A percentile compares a stretch with the other conserved stretches of the same genome.
phyloP scores from a whole-genome alignment of 441 rosid species.

The Gossypium davidsonii region DNA sequence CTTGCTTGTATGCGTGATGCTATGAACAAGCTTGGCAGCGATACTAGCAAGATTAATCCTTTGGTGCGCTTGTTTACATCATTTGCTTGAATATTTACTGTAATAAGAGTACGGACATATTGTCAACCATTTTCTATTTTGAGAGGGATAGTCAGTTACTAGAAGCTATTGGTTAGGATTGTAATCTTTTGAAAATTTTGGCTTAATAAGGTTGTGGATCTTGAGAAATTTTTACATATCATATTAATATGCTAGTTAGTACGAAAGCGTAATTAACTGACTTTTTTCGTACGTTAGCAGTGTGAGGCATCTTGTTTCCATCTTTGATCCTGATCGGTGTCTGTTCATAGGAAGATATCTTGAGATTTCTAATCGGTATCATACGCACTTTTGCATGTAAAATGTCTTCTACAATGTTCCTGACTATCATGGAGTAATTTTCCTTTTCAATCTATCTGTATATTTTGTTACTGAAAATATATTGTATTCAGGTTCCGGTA shows the following conservation, averaged over 20 bases:
- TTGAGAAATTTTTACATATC: background rate
- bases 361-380: background rate
- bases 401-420: background rate
- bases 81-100: background rate
- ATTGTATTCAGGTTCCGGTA: conserved; percentile 77
- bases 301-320: background rate
- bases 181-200: background rate
- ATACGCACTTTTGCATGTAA: background rate
- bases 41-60: conserved; percentile 90
- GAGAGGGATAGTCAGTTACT: background rate
- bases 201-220: background rate
- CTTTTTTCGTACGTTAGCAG: background rate
- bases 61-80: conserved; percentile 37
- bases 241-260: background rate
- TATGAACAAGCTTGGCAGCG: conserved; percentile 85
- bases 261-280: background rate
- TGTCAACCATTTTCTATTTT: background rate
- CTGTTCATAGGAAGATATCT: background rate
- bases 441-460: conserved; percentile 5
- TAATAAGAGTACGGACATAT: background rate
- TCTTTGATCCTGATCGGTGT: background rate
- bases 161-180: background rate
- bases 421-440: background rate
- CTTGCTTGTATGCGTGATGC: conserved; percentile 99
- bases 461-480: background rate